Evolutionary conservation across 176 grass and related monocot species (phyloP).

Genomic region (Tuctoria greenei): DNA sequence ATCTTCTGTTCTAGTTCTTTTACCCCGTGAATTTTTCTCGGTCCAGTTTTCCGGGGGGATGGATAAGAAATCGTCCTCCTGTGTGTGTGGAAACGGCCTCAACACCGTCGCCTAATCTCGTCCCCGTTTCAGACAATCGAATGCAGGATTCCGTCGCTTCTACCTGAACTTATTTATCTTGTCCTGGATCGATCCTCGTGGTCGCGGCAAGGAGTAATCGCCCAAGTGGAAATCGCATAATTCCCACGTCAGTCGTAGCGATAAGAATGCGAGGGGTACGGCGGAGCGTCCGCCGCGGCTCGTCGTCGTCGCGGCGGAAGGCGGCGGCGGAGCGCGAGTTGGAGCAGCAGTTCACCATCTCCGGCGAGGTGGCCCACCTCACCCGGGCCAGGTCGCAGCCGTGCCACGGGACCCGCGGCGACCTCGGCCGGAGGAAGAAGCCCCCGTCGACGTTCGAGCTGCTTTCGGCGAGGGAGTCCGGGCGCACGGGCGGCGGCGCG

Average conservation of each 20-base stretch:
- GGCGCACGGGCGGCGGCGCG: slow-evolving; percentile 32
- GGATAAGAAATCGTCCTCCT: not conserved
- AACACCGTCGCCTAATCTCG: not conserved
- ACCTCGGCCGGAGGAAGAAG: slow-evolving; percentile 13
- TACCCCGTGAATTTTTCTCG: not conserved
- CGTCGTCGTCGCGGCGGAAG: slow-evolving; percentile 37
- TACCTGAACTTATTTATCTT: not conserved
- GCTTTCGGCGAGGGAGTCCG: slow-evolving; percentile 62
- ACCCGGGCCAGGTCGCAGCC: slow-evolving; percentile 66
- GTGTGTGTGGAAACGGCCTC: not conserved
- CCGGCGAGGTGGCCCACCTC: slow-evolving; percentile 57
- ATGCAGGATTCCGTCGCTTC: not conserved
- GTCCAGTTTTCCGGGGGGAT: not conserved
- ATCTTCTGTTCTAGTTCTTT: not conserved
- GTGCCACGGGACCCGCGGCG: slow-evolving; percentile 3
- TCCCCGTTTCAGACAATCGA: not conserved
- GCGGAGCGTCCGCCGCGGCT: slow-evolving; percentile 13
- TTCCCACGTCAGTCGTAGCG: not conserved
- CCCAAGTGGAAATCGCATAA: not conserved
- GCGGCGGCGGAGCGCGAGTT: not conserved
- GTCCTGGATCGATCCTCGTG: not conserved
- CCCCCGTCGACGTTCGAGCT: slow-evolving; percentile 50
- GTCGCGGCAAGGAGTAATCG: not conserved
- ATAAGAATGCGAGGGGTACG: slow-evolving; percentile 41
- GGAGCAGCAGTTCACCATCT: slow-evolving; percentile 51